Evolutionary conservation across 163 green algal genomes (phyloP), one percentile per base, ranked within the genome.

Genomic region (Chlamydomonas reinhardtii): DNA sequence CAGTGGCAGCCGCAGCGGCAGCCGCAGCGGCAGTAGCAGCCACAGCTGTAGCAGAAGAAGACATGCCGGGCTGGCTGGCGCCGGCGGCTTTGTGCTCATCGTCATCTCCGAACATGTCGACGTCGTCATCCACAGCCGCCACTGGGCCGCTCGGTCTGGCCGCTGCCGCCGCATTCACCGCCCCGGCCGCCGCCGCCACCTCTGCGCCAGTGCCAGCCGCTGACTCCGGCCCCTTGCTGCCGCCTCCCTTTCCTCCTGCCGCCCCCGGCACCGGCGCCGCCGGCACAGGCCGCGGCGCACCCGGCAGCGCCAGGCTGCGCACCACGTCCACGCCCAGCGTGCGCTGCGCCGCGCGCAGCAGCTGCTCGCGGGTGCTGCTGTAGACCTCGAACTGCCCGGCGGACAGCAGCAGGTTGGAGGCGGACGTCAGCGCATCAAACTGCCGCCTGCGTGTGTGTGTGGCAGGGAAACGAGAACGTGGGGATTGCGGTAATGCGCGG

Each of bases 381-480:
- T 90, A 90, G 54, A 90, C 75, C 29, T 80, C 52, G 73, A 74
- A 90, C 34, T 74, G 31, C 2, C 85, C 85, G 16, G 70, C 72
- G 32, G 77, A 87, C 64, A 90, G 77, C 14, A 90, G 85, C 48
- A 82, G 64, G 64, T 90, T 78, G 56, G 72, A 62, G 64, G 62
- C 69, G 59, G 74, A 48, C 2, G 85, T 90, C 29, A 89, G 76
- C 24, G 66, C 48, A 24, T 89, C 84, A 68, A 89, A 89, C 70
- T 85, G 79, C 16, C 79, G 79, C 68, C 79, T 85, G 79, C 22
- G 27, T 35, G 70, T 8, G 4, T 37, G 37, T 20, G 22, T 35
- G 70, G 35, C 34, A 24, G 35, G 74, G 52, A 16, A 70, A 43
- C 27, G 48, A n/a, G 48, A 4, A 12, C 31, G 37, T 12, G 5